phyloP scores from a whole-genome alignment of 148 eudicot species.

The Rhododendron vialii region DNA sequence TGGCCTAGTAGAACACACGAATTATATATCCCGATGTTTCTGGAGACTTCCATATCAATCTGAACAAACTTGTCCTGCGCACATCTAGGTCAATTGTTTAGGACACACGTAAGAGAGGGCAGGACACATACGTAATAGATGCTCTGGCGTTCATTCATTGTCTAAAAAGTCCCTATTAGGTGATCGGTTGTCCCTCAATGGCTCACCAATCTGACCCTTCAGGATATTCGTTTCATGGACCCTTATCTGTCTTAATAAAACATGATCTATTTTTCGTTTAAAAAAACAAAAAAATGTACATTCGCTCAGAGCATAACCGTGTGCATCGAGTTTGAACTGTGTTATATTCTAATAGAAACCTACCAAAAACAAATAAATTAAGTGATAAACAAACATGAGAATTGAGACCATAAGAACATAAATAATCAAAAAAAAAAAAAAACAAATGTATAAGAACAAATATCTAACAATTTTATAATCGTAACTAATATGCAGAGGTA shows the following conservation, averaged over 20 bases:
- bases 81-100: neutral
- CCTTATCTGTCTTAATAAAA: too few species aligned
- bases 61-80: neutral
- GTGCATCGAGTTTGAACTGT: too few species aligned
- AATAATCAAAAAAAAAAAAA: neutral
- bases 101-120: neutral
- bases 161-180: too few species aligned
- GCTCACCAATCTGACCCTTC: too few species aligned
- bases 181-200: too few species aligned
- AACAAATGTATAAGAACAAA: neutral
- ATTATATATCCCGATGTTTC: neutral
- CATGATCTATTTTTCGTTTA: too few species aligned
- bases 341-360: neutral
- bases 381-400: neutral
- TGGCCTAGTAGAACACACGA: too few species aligned
- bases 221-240: too few species aligned
- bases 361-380: neutral
- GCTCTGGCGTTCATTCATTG: too few species aligned
- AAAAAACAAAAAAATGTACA: too few species aligned
- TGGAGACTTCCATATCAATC: neutral
- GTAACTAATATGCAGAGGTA: neutral
- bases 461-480: neutral
- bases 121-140: neutral
- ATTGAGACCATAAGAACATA: neutral
- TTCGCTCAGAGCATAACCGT: too few species aligned